A percentile compares a stretch with the other conserved stretches of the same genome.
Evolutionary conservation across 305 asterid genomes (phyloP).

Genomic region (Fraxinus xanthoxyloides): DNA sequence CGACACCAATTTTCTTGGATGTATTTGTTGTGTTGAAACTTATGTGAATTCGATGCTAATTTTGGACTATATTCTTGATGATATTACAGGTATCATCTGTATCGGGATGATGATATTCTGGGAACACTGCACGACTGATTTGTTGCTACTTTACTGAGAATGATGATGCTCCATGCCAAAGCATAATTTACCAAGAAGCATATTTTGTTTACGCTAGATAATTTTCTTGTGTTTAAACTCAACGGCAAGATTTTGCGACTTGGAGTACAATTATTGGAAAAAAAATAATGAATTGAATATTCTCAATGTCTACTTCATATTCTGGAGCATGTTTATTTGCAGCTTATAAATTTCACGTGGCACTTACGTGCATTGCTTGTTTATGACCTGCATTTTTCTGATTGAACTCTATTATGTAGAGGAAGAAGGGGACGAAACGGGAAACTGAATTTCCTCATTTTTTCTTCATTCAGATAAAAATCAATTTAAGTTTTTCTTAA

Average conservation of each 20-base stretch:
- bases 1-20: not conserved
- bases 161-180: slow-evolving; percentile 13
- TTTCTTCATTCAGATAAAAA: not conserved
- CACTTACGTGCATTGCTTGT: not conserved
- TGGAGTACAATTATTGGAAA: slow-evolving; percentile 15
- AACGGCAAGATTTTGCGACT: not conserved
- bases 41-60: not conserved
- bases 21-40: not conserved
- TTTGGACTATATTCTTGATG: not conserved
- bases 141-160: not conserved
- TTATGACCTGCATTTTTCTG: not conserved
- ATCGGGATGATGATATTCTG: slow-evolving; percentile 62
- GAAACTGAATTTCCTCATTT: not conserved
- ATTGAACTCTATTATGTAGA: not conserved
- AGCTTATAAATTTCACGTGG: not conserved
- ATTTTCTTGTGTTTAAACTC: slow-evolving; percentile 4
- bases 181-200: not conserved
- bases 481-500: not conserved
- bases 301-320: not conserved
- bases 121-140: slow-evolving; percentile 50
- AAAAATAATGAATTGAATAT: not conserved
- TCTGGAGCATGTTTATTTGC: not conserved
- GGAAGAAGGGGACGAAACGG: not conserved
- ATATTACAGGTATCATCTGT: slow-evolving; percentile 56
- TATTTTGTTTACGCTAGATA: not conserved